These are phyloP conservation scores for Zygosaccharomyces bisporus DNA, from an alignment of 805 yeast species.

Conservation along the genomic window DNA sequence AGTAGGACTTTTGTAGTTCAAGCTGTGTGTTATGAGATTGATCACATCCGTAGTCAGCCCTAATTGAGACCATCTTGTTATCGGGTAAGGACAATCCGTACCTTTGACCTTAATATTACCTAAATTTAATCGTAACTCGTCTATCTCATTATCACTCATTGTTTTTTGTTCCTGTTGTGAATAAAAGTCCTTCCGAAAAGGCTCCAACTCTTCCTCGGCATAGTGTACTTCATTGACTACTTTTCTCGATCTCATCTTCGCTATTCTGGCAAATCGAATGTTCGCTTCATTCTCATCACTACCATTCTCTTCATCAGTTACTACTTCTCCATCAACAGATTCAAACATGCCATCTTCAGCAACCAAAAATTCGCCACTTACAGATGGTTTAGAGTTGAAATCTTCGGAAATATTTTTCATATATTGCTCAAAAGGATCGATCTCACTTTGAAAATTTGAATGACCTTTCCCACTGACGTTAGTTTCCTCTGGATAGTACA, in stretches of 20 bases:
- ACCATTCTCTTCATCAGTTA: conserved; percentile 32
- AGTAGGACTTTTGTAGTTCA: conserved; percentile 64
- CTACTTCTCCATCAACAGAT: conserved; percentile 30
- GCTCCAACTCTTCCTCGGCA: conserved; percentile 40
- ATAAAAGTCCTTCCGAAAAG: conserved; percentile 62
- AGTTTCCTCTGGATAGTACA: conserved; percentile 5
- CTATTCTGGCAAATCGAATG: conserved; percentile 36
- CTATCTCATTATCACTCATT: conserved; percentile 54
- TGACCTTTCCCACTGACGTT: neutral
- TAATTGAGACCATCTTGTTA: conserved; percentile 72
- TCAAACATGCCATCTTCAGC: conserved; percentile 23
- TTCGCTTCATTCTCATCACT: conserved; percentile 38
- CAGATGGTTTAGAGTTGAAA: conserved; percentile 5
- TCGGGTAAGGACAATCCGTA: conserved; percentile 54
- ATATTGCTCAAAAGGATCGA: conserved; percentile 47
- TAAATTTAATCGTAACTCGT: conserved; percentile 46
- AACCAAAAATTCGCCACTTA: conserved; percentile 21
- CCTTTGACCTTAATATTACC: conserved; percentile 73
- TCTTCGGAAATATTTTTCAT: conserved; percentile 32
- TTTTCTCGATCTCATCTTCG: conserved; percentile 41
- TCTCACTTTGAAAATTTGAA: conserved; percentile 7
- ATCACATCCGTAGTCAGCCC: conserved; percentile 65
- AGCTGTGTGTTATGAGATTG: conserved; percentile 46
- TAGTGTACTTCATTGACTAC: conserved; percentile 30
- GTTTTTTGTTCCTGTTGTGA: conserved; percentile 50